Evolutionary conservation across 176 grass and related monocot genomes (phyloP).

Genomic region (Thalia dealbata): DNA sequence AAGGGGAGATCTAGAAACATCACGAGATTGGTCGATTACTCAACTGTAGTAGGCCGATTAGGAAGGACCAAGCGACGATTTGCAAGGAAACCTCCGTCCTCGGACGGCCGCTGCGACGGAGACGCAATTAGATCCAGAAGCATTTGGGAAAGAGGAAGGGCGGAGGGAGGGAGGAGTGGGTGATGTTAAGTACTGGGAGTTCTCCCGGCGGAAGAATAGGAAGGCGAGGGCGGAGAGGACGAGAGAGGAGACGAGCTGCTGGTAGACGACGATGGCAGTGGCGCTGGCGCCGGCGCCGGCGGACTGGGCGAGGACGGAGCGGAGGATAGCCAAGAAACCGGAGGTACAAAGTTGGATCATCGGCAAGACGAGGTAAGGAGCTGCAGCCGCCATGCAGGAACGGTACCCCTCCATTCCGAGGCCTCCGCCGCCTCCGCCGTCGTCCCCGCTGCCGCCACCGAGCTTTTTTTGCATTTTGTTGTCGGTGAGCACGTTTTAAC

Average conservation of each 20-base stretch:
- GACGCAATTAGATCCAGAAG: neutral
- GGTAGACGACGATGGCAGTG: conserved; percentile 1
- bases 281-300: neutral
- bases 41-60: conserved; percentile 8
- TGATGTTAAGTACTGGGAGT: neutral
- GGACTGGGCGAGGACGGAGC: neutral
- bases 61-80: neutral
- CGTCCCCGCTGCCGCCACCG: neutral
- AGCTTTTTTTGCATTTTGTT: too few relatives aligned
- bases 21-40: neutral
- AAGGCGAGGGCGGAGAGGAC: neutral
- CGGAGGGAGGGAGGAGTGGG: neutral
- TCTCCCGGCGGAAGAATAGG: neutral
- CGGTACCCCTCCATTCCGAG: neutral
- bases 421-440: too few relatives aligned
- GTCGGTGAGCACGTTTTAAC: too few relatives aligned
- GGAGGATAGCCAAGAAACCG: neutral
- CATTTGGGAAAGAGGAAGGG: neutral
- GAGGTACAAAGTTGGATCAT: neutral
- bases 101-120: neutral
- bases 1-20: neutral
- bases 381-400: neutral
- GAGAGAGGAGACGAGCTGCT: conserved; percentile 2
- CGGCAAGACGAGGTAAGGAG: neutral
- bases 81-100: neutral